Evolutionary conservation across 768 basidiomycete genomes (phyloP).

Genomic region (Calvatia gigantea): DNA sequence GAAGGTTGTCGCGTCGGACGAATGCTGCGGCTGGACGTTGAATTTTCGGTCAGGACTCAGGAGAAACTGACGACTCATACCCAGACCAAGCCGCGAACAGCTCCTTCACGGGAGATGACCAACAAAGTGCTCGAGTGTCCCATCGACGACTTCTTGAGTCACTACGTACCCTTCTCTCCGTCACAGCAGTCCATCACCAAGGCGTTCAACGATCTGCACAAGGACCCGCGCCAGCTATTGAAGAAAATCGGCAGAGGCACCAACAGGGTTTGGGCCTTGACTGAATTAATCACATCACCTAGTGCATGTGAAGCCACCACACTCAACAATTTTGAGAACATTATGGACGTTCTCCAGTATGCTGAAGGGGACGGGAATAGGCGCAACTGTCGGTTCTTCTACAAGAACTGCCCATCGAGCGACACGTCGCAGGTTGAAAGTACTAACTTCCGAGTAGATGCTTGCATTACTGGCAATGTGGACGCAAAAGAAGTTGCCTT

Average conservation of each 20-base stretch:
- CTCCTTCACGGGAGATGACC: background rate
- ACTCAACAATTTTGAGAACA: too few species aligned
- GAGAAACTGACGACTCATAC: too few species aligned
- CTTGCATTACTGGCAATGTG: slow-evolving; percentile 10
- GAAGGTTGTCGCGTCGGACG: background rate
- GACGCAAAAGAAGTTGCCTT: background rate
- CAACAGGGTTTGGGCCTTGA: background rate
- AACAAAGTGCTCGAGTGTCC: background rate
- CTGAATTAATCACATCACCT: too few species aligned
- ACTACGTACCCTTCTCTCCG: background rate
- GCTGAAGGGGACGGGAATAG: too few species aligned
- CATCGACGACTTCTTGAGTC: background rate
- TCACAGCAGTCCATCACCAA: background rate
- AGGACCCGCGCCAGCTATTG: background rate
- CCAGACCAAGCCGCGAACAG: background rate
- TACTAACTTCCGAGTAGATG: slow-evolving; percentile 15
- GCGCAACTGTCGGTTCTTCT: background rate
- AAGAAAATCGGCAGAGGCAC: background rate
- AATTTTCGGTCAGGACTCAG: background rate
- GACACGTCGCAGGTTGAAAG: slow-evolving; percentile 11
- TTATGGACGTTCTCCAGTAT: too few species aligned
- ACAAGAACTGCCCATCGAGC: background rate
- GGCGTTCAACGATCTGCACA: too few species aligned
- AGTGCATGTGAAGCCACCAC: too few species aligned
- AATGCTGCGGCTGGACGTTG: background rate